These are phyloP conservation scores for Rubia peregrina DNA, from an alignment of 305 asterid species.

Conservation along the genomic window DNA sequence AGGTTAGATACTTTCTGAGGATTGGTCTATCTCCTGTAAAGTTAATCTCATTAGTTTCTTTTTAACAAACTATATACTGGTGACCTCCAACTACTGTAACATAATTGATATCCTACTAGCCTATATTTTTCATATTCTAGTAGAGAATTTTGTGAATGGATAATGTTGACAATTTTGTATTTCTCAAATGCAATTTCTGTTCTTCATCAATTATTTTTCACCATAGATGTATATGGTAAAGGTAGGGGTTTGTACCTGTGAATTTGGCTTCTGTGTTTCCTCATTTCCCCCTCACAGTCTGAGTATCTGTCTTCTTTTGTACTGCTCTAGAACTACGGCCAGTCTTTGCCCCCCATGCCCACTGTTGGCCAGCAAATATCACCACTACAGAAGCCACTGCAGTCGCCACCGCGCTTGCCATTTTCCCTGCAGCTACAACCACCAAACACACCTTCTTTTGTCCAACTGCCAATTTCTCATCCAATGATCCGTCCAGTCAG, in stretches of 20 bases:
- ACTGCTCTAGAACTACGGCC: slow-evolving; percentile 33
- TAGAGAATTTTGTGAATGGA: too few species aligned
- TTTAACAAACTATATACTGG: neutral
- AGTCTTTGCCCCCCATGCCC: slow-evolving; percentile 35
- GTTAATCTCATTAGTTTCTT: neutral
- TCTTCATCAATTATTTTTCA: too few species aligned
- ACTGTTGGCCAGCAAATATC: slow-evolving; percentile 38
- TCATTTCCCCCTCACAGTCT: slow-evolving; percentile 4
- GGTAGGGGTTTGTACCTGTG: slow-evolving; percentile 9
- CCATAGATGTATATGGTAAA: too few species aligned
- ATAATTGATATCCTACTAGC: neutral
- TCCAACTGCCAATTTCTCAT: slow-evolving; percentile 41
- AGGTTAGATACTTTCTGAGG: neutral
- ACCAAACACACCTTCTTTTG: slow-evolving; percentile 32
- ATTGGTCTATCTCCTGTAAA: too few species aligned
- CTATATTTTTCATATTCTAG: neutral
- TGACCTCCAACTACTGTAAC: neutral
- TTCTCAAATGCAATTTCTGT: neutral
- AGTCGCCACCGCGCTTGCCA: slow-evolving; percentile 47
- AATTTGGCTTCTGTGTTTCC: slow-evolving; percentile 7
- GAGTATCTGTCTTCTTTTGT: neutral
- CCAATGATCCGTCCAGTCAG: slow-evolving; percentile 46
- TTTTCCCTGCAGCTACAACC: slow-evolving; percentile 44
- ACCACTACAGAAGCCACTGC: slow-evolving; percentile 52
- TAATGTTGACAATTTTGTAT: neutral